phyloP scores from a whole-genome alignment of 768 basidiomycete species.

The Tephrocybe sp. region DNA sequence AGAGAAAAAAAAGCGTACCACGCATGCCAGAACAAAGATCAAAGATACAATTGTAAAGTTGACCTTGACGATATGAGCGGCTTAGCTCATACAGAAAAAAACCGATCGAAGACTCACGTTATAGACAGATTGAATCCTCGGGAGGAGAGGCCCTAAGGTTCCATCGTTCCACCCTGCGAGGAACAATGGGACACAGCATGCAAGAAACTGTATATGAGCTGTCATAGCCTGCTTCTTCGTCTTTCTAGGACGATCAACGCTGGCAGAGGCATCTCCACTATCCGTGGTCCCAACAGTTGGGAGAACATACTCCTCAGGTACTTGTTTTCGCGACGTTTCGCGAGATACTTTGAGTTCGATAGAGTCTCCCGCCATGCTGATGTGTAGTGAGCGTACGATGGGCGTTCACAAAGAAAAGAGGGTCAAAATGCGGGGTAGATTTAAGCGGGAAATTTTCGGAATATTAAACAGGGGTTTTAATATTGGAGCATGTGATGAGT shows the following conservation, averaged over 20 bases:
- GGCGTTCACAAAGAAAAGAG: background rate
- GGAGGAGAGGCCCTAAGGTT: conserved; percentile 70
- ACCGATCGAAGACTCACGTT: conserved; percentile 40
- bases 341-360: conserved; percentile 8
- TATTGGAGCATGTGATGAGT: background rate
- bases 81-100: background rate
- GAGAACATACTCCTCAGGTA: conserved; percentile 3
- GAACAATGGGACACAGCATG: conserved; percentile 56
- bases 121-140: conserved; percentile 61
- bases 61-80: conserved; percentile 31
- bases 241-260: conserved; percentile 5
- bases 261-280: background rate
- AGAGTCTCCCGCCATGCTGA: conserved; percentile 5
- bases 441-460: conserved; percentile 3
- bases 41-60: conserved; percentile 45
- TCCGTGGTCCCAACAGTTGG: background rate
- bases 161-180: conserved; percentile 80
- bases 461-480: background rate
- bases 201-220: conserved; percentile 45
- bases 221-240: conserved; percentile 21
- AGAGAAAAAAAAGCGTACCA: conserved; percentile 22
- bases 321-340: conserved; percentile 13
- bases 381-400: background rate
- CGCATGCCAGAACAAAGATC: conserved; percentile 39
- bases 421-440: background rate